Evolutionary conservation across 2,329 filamentous ascomycete genomes (phyloP), one percentile per base, ranked within the genome.

Genomic region (Penicillium sp.): DNA sequence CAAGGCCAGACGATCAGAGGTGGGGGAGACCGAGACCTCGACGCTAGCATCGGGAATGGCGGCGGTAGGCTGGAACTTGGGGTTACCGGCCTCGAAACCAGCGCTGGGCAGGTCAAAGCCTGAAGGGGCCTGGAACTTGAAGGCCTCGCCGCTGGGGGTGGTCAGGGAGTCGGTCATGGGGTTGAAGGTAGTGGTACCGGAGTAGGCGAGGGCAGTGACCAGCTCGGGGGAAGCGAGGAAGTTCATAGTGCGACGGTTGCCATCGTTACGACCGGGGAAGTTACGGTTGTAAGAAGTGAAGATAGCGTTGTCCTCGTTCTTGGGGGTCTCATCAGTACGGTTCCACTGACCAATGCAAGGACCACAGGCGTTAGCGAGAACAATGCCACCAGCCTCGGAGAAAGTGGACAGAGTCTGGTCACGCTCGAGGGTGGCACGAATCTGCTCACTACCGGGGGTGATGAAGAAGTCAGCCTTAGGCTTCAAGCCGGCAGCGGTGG

Each of bases 261-360:
- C 95, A 72, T 99, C 95, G 75, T 99, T 99, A 64, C 95, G 90
- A 60, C 92, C 93, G 50, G 91, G 91, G 82, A 99, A 99, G 80
- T 99, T 99, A 60, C 95, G 91, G 83, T 99, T 99, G 81, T 97
- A 99, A 1, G 93, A 97, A 10, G 92, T 93, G 70, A 99, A 86
- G 69, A 99, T 98, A 61, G 95, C 95, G 72, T 99, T 99, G 53
- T 86, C 81, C 57, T 93, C 91, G 61, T 92, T 93, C 79, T 96
- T 96, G 65, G 80, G 76, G 19, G 96, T 85, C 23, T 88, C 90
- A 71, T 98, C 95, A 19, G 91, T 93, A 57, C 95, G 88, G 72
- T 90, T 91, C 95, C 95, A 99, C 78, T 96, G 92, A 1, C 93
- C 93, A 61, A 67, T 67, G 46, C 93, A 95, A 67, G 90, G 90